Base-by-base conservation (phyloP, 257 asterid genomes). In the Nicotiana paniculata region DNA sequence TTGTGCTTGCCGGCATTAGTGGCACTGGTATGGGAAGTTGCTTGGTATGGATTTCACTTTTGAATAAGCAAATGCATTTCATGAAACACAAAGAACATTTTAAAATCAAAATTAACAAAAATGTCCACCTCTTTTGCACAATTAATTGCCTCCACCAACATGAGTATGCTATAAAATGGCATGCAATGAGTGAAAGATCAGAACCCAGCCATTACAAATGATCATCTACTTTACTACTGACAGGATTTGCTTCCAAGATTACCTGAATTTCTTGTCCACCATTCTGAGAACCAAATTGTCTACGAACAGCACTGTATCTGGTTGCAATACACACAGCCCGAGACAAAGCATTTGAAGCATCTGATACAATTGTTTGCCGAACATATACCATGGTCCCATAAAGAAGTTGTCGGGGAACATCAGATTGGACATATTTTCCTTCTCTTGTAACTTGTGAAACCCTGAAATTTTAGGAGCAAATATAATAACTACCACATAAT, bases 261-360 rank as follows among this genome's bases (percentile, higher is more conserved):
- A 96, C 99, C 98, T 93, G 99, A 82, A 95, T 93, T 87, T 96
- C 99, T 76, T 92, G 94, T 80, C 98, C 98, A 81, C 97, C 97
- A 81, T 96, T 92, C 81, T 87, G 91, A 28, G 98, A 91, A 79
- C 99, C 99, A 82, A 94, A 96, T 84, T 96, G 99, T 82, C 98
- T 90, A 80, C 99, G 98, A 39, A 96, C 92, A 67, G 97, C 98
- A 89, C 99, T 93, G 83, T 96, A 96, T 87, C 98, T 90, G 26
- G 98, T 94, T 66, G 98, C 98, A 88, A 96, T 93, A 81, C 98
- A 94, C 81, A 92, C 98, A 70, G 98, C 99, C 76, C 87, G 92
- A 21, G 99, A 96, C 88, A 96, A 86, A 82, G 97, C 97, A 92
- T 65, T 80, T 39, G 99, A 96, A 79, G 99, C 99, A 88, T 96